phyloP scores from a whole-genome alignment of 306 rosid species.

The Prunus mira region DNA sequence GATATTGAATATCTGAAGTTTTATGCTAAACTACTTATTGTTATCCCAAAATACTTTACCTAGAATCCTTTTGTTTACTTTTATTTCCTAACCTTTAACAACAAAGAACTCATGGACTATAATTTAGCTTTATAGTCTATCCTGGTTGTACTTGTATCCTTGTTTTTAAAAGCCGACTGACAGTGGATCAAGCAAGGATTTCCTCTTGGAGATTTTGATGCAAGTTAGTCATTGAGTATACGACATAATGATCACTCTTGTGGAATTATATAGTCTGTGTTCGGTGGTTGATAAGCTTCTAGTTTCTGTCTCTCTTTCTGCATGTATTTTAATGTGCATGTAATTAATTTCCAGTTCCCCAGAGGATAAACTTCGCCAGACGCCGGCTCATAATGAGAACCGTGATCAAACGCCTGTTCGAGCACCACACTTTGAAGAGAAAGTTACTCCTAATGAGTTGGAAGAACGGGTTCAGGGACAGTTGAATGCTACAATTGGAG shows the following conservation, averaged over 20 bases:
- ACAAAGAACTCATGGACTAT: neutral
- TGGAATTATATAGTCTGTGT: neutral
- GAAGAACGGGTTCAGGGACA: conserved; percentile 43
- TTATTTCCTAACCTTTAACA: neutral
- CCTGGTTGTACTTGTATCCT: neutral
- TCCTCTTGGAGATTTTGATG: neutral
- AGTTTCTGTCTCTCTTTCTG: neutral
- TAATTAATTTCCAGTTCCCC: conserved; percentile 61
- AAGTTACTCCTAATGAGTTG: conserved; percentile 37
- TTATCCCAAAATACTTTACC: neutral
- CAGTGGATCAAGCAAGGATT: neutral
- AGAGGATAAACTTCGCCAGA: conserved; percentile 54
- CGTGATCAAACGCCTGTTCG: conserved; percentile 54
- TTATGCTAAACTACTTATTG: neutral
- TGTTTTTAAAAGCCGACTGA: too few relatives aligned
- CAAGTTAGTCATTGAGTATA: neutral
- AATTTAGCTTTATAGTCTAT: neutral
- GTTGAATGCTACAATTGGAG: conserved; percentile 43
- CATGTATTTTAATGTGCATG: conserved; percentile 15
- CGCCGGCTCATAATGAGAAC: conserved; percentile 48
- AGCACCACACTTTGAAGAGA: conserved; percentile 51
- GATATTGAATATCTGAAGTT: neutral
- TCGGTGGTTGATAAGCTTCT: too few relatives aligned
- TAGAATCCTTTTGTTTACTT: neutral
- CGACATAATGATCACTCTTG: neutral